Evolutionary conservation across 1,284 basidiomycete genomes (phyloP), one percentile per base, ranked within the genome.

Genomic region (Lentinus polychrous): DNA sequence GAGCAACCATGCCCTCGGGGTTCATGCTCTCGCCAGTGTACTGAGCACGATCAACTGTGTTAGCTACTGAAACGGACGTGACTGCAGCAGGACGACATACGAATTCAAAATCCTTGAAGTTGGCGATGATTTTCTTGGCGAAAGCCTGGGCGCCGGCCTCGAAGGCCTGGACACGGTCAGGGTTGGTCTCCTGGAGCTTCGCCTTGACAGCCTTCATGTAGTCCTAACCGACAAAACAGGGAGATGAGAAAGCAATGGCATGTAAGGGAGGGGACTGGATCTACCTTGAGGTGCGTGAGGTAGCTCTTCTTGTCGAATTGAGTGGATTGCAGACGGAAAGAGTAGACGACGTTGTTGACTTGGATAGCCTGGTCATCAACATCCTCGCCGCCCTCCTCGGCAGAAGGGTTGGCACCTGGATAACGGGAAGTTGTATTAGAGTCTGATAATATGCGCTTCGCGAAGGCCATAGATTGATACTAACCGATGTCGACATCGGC

Each of bases 341-440:
- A 92, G 76, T 94, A 73, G 53, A 86, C 86, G 58, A 99, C 77
- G 71, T 99, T 93, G 85, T 94, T 99, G 65, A 96, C 87, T 56
- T 75, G 73, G 15, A 50, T 38, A 31, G 82, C 77, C 57, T 89
- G 91, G 14, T 90, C 86, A 66, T 93, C 94, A 51, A 96, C 68
- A 27, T 75, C 76, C 56, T 99, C 96, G 2, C 83, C 84, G 44
- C 71, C 70, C 52, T 97, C 96, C 74, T 99, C 96, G 34, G 86
- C 76, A 47, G 95, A 94, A 39, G 92, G 88, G 70, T 94, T 94
- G 52, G 85, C 91, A 65, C 91, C 90, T 92, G 57, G n/a, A n/a
- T n/a, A n/a, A n/a, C 18, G 43, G 12, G 43, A 18, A 33, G 18
- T 20, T 8, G 22, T 18, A 22, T 50, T 10, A 43, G 32, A 53